Conservation (phyloP, 2,329 filamentous ascomycete species). For the Colletotrichum navitas region DNA sequence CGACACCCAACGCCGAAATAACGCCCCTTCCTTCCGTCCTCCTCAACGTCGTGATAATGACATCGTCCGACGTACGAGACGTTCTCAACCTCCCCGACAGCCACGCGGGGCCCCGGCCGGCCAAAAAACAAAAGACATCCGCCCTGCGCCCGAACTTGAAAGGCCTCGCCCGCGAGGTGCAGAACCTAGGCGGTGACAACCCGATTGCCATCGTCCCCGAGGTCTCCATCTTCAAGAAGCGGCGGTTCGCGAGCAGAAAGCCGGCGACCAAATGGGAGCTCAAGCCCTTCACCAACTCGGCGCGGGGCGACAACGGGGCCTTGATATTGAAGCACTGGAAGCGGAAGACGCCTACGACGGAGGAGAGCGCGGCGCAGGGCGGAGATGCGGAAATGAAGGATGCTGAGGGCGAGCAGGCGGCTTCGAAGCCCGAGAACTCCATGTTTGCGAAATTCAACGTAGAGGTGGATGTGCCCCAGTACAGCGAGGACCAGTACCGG, state of each 20-base stretch:
- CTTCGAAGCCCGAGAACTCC: slow-evolving; percentile 64
- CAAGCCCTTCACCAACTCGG: slow-evolving; percentile 81
- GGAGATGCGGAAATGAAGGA: slow-evolving; percentile 50
- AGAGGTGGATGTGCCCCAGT: slow-evolving; percentile 80
- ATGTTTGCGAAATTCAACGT: slow-evolving; percentile 91
- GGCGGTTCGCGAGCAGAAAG: slow-evolving; percentile 66
- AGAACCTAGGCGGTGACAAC: slow-evolving; percentile 74
- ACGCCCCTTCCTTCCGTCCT: slow-evolving; percentile 1
- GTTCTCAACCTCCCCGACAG: slow-evolving; percentile 83
- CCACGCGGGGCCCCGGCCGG: slow-evolving; percentile 63
- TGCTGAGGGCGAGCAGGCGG: slow-evolving; percentile 50
- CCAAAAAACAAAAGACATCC: slow-evolving; percentile 81
- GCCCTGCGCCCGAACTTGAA: slow-evolving; percentile 72
- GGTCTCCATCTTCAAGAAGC: slow-evolving; percentile 70
- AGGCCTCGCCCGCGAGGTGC: slow-evolving; percentile 74
- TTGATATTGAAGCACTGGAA: slow-evolving; percentile 86
- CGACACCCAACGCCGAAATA: slow-evolving; percentile 6
- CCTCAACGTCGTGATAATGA: slow-evolving; percentile 62
- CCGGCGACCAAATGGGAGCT: slow-evolving; percentile 74
- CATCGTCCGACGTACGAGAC: slow-evolving; percentile 86
- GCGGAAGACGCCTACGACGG: slow-evolving; percentile 65
- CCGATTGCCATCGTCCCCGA: slow-evolving; percentile 76
- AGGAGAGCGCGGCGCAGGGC: slow-evolving; percentile 48
- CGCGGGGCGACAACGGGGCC: slow-evolving; percentile 72
- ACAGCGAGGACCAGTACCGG: slow-evolving; percentile 89